Percentiles rank a stretch among this genome's conserved stretches.
phyloP scores from a whole-genome alignment of 768 basidiomycete genomes.

The Ephemerocybe angulata region DNA sequence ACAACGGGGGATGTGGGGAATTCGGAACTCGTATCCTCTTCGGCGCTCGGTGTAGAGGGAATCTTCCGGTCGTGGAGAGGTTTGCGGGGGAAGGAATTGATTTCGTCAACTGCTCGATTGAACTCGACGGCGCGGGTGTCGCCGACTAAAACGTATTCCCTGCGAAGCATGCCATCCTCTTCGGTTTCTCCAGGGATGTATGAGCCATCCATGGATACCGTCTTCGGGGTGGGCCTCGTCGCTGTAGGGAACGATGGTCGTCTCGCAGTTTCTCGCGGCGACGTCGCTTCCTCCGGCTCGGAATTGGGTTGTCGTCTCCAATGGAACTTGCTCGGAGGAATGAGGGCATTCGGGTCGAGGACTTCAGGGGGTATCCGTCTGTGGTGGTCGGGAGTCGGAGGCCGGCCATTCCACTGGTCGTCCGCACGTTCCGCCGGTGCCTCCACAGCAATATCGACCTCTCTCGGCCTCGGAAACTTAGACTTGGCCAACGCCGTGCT shows the following conservation, averaged over 20 bases:
- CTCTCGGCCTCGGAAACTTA: constrained; percentile 64
- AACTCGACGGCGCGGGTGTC: constrained; percentile 90
- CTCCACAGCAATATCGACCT: constrained; percentile 18
- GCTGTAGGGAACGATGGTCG: constrained; percentile 1
- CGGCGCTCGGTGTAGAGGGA: constrained; percentile 44
- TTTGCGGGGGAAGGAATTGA: constrained; percentile 54
- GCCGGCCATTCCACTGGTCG: constrained; percentile 32
- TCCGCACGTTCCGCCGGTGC: constrained; percentile 28
- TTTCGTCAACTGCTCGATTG: constrained; percentile 85
- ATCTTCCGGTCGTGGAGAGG: constrained; percentile 55
- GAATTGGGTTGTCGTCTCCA: constrained; percentile 41
- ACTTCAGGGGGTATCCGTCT: constrained; percentile 76
- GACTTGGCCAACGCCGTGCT: constrained; percentile 73
- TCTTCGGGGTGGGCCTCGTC: constrained; percentile 15
- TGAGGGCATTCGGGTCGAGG: constrained; percentile 74
- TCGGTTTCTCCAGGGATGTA: constrained; percentile 80
- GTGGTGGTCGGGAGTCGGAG: constrained; percentile 67
- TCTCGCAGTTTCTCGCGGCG: constrained; percentile 17
- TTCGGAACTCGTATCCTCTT: constrained; percentile 39
- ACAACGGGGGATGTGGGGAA: constrained; percentile 23
- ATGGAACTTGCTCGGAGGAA: constrained; percentile 78
- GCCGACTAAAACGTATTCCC: constrained; percentile 93
- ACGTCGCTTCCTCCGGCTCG: background rate
- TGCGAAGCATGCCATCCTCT: constrained; percentile 72
- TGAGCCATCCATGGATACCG: constrained; percentile 57